phyloP scores from a whole-genome alignment of 2,329 filamentous ascomycete genomes.

The Fusarium nisikadoi region DNA sequence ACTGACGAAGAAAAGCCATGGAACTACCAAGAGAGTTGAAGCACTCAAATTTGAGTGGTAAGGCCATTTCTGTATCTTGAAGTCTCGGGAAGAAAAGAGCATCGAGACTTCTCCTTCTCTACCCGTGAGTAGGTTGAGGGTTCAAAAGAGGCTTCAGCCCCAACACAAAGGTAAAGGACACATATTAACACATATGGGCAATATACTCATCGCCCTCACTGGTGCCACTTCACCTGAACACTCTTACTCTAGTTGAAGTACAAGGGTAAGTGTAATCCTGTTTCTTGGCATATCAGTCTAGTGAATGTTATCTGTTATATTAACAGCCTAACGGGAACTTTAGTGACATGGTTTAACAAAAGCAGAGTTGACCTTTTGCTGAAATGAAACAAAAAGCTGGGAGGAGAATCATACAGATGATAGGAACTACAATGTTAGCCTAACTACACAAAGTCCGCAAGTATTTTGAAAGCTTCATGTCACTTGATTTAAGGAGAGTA shows the following conservation, averaged over 20 bases:
- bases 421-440: not conserved
- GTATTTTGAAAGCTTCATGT: accelerated
- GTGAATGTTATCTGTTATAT: not conserved
- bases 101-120: too few species aligned
- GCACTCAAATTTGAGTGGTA: not conserved
- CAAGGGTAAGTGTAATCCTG: accelerated
- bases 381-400: not conserved
- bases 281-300: not conserved
- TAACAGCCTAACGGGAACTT: too few species aligned
- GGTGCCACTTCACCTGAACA: too few species aligned
- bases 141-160: too few species aligned
- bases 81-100: not conserved
- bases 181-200: too few species aligned
- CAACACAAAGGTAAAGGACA: too few species aligned
- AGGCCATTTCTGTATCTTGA: not conserved
- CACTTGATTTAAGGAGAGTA: too few species aligned
- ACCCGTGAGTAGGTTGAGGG: too few species aligned
- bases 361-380: accelerated
- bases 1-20: not conserved
- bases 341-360: not conserved
- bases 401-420: not conserved
- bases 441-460: accelerated
- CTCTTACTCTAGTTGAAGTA: not conserved
- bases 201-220: too few species aligned
- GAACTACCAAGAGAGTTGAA: not conserved